These are phyloP conservation scores for Cytospora piceicola DNA, from an alignment of 2,329 filamentous ascomycete species.

Conservation along the genomic window DNA sequence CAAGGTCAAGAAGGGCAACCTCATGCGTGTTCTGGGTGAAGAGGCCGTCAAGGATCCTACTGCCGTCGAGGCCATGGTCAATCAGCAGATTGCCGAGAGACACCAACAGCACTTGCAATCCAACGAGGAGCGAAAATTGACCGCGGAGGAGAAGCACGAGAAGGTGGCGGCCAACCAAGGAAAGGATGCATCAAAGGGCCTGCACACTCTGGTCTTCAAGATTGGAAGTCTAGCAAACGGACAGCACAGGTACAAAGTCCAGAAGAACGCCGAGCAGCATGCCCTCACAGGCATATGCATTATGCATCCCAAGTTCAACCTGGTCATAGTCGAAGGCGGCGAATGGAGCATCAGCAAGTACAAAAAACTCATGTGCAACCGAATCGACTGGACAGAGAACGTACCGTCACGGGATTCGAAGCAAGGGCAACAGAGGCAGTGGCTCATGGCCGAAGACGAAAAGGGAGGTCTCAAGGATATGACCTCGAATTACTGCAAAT, in stretches of 20 bases:
- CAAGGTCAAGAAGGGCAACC: constrained; percentile 95
- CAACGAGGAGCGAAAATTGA: constrained; percentile 86
- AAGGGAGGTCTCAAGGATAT: constrained; percentile 80
- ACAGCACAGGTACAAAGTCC: constrained; percentile 90
- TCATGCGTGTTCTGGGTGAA: constrained; percentile 96
- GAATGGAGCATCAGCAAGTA: constrained; percentile 81
- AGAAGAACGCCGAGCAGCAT: constrained; percentile 88
- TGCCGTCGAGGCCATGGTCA: constrained; percentile 92
- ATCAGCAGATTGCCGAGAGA: constrained; percentile 87
- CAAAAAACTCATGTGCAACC: constrained; percentile 90
- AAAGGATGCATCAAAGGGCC: constrained; percentile 83
- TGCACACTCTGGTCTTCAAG: constrained; percentile 86
- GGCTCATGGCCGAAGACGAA: constrained; percentile 80
- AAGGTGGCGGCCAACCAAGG: constrained; percentile 84
- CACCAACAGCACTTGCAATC: constrained; percentile 74
- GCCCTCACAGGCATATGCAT: constrained; percentile 88
- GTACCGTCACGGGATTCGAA: constrained; percentile 68
- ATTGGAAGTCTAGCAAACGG: constrained; percentile 89
- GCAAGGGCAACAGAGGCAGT: constrained; percentile 67
- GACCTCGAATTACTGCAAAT: constrained; percentile 75
- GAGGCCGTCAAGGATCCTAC: constrained; percentile 93
- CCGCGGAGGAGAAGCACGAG: constrained; percentile 82
- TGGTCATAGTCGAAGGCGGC: constrained; percentile 92
- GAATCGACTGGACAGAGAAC: constrained; percentile 95
- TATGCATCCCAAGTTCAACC: constrained; percentile 84